These are phyloP conservation scores for Trichocladium uniseriatum DNA, from an alignment of 495 filamentous ascomycete species.

Conservation along the genomic window DNA sequence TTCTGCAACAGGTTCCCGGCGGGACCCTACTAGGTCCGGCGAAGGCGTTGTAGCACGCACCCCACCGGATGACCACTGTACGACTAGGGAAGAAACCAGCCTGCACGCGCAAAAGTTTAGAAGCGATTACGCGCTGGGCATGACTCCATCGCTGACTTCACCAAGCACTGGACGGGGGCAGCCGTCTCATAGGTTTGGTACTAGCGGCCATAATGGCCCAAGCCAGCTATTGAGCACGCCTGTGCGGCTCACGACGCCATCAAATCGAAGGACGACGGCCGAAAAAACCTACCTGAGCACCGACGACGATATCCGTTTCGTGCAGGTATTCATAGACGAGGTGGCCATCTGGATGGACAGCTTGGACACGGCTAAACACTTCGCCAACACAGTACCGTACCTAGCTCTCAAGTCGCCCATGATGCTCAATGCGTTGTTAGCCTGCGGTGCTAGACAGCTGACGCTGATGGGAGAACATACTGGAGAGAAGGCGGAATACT, in stretches of 20 bases:
- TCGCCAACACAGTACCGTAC: slow-evolving; percentile 71
- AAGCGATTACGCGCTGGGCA: slow-evolving; percentile 24
- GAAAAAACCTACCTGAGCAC: slow-evolving; percentile 52
- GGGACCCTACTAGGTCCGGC: background rate
- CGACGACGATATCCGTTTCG: slow-evolving; percentile 68
- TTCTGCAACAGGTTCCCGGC: background rate
- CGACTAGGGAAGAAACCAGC: slow-evolving; percentile 20
- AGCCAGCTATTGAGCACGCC: slow-evolving; percentile 17
- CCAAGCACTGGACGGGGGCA: slow-evolving; percentile 6
- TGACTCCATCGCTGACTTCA: slow-evolving; percentile 22
- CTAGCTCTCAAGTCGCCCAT: slow-evolving; percentile 76
- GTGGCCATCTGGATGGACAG: slow-evolving; percentile 93
- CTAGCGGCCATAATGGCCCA: slow-evolving; percentile 13
- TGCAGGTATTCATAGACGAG: slow-evolving; percentile 88
- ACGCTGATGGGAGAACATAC: slow-evolving; percentile 59
- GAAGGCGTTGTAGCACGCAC: background rate
- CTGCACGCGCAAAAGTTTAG: slow-evolving; percentile 18
- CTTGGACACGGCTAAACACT: slow-evolving; percentile 82
- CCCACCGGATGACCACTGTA: slow-evolving; percentile 19
- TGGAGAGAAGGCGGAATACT: slow-evolving; percentile 68
- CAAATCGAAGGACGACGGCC: slow-evolving; percentile 34
- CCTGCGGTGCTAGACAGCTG: slow-evolving; percentile 79
- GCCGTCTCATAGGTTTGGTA: slow-evolving; percentile 1
- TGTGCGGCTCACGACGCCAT: slow-evolving; percentile 41
- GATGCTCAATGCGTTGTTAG: slow-evolving; percentile 84